Evolutionary conservation across 2,329 filamentous ascomycete species (phyloP), one percentile per base, ranked within the genome.

Genomic region (Colletotrichum aenigma): DNA sequence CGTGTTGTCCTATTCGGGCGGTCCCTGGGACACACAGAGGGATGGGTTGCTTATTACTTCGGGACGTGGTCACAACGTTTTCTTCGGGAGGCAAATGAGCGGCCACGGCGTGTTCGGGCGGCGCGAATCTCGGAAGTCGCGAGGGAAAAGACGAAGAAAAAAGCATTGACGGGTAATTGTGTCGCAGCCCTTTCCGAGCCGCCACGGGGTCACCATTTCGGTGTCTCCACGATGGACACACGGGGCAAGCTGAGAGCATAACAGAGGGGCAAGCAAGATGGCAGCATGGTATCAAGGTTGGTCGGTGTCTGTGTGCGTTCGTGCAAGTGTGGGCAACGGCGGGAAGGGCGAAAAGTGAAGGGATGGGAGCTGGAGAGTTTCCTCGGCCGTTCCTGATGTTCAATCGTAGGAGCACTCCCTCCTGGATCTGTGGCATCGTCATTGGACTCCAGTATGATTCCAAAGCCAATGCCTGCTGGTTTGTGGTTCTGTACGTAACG

Each of bases 351-450:
- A 65, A 55, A 38, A 16, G 43, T 52, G 69, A 67, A 66, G 68
- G 72, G 62, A 71, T 75, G 68, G 68, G 38, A 58, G 68, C 68
- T 71, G 66, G 55, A 36, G 62, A 18, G 21, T 61, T 64, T 21
- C 43, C 43, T 67, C 72, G 43, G 61, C 6, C 48, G 66, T 58
- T 24, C 55, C 30, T 61, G 56, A 30, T 43, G 26, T 26, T 60
- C 56, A 43, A 68, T 36, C 10, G 73, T 68, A 75, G 55, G 64
- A 38, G 62, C 64, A 68, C 62, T 75, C 73, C 73, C 64, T 66
- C 36, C 43, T 52, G 43, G 10, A 52, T 28, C 26, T 30, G 24
- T 18, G 28, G 32, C 13, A 32, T 69, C 28, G 48, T 67, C 28
- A 26, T 67, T 32, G 30, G 24, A 16, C 52, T 43, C n/a, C 24